Conservation (phyloP, 129 eudicot species). For the Chrysanthemum makinoi region DNA sequence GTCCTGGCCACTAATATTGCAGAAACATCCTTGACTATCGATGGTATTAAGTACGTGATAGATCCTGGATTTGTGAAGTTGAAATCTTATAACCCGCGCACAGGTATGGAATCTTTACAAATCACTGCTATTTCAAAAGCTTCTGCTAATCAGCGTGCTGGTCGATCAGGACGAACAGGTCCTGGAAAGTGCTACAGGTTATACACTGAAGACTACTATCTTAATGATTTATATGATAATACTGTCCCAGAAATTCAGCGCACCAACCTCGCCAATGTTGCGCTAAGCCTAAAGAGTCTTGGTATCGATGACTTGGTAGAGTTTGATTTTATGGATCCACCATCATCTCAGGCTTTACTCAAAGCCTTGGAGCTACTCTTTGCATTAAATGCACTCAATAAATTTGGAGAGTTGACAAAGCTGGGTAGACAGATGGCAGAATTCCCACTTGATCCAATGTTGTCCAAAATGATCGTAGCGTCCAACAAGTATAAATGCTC, state of each 20-base stretch:
- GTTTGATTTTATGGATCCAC: slow-evolving; percentile 94
- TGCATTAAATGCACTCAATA: slow-evolving; percentile 78
- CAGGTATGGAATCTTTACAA: slow-evolving; percentile 82
- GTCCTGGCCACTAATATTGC: slow-evolving; percentile 97
- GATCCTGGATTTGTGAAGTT: slow-evolving; percentile 84
- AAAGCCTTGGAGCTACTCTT: slow-evolving; percentile 78
- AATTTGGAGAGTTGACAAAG: slow-evolving; percentile 76
- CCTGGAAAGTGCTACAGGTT: slow-evolving; percentile 81
- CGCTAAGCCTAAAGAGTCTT: slow-evolving; percentile 71
- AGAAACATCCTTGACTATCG: slow-evolving; percentile 88
- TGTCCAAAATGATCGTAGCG: slow-evolving; percentile 89
- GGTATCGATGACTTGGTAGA: slow-evolving; percentile 74
- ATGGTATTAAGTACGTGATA: slow-evolving; percentile 81
- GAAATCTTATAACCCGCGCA: slow-evolving; percentile 85
- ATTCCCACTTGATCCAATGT: slow-evolving; percentile 95
- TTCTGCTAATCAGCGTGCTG: slow-evolving; percentile 88
- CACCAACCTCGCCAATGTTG: slow-evolving; percentile 88
- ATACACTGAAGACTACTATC: slow-evolving; percentile 60
- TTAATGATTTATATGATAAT: slow-evolving; percentile 73
- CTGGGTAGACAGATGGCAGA: slow-evolving; percentile 92
- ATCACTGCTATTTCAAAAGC: slow-evolving; percentile 76
- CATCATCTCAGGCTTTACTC: slow-evolving; percentile 70
- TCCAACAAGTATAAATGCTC: slow-evolving; percentile 83
- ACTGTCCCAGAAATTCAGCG: slow-evolving; percentile 83
- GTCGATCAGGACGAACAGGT: slow-evolving; percentile 91